phyloP scores from a whole-genome alignment of 1,284 basidiomycete species.

The Fomitopsis betulina region DNA sequence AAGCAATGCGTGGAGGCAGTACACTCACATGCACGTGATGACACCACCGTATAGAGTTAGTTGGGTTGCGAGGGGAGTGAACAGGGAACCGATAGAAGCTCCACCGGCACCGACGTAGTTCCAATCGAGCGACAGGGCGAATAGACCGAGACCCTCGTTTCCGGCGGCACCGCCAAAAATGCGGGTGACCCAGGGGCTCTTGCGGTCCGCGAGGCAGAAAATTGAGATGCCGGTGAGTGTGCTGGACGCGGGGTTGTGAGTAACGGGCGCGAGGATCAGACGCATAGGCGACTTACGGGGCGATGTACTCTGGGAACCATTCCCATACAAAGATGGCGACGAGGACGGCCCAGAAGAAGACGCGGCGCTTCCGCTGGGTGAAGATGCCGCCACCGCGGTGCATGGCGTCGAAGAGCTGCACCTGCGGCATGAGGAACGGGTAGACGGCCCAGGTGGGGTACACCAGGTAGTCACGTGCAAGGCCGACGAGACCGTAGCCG shows the following conservation, averaged over 20 bases:
- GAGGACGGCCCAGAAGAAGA: constrained; percentile 53
- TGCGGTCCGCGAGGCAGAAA: constrained; percentile 5
- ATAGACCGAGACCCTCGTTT: constrained; percentile 41
- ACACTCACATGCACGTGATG: not conserved
- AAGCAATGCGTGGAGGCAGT: not conserved
- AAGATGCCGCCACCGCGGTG: constrained; percentile 41
- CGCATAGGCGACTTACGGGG: not conserved
- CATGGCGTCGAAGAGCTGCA: constrained; percentile 50
- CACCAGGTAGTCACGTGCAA: constrained; percentile 21
- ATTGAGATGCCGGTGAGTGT: constrained; percentile 5
- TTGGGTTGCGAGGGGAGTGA: constrained; percentile 5
- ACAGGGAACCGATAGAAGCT: not conserved
- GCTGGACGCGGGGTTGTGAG: not conserved
- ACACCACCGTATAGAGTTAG: not conserved
- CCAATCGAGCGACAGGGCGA: constrained; percentile 50
- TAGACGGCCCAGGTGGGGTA: constrained; percentile 28
- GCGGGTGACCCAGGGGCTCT: constrained; percentile 20
- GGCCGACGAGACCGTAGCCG: constrained; percentile 24
- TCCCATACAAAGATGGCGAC: constrained; percentile 19
- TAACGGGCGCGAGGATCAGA: too few species aligned
- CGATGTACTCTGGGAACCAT: constrained; percentile 10
- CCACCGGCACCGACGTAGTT: constrained; percentile 3
- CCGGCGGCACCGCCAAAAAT: constrained; percentile 46
- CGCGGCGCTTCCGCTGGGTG: constrained; percentile 44
- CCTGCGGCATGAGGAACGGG: constrained; percentile 33